Percentiles rank a stretch among this genome's conserved stretches.
phyloP scores from a whole-genome alignment of 768 basidiomycete genomes.

The Pleurotus tuoliensis region DNA sequence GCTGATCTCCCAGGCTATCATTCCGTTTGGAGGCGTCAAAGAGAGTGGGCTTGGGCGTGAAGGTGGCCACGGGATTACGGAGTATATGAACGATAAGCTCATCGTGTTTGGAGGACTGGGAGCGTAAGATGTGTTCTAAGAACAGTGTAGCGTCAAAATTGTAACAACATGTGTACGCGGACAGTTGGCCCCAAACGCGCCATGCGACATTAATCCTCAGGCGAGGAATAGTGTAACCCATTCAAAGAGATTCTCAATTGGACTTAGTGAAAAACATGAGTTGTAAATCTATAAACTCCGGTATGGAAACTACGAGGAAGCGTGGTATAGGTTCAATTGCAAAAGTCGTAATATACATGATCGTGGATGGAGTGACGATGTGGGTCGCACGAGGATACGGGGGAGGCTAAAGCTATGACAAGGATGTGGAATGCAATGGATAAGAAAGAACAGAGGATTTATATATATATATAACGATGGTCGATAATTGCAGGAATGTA shows the following conservation, averaged over 20 bases:
- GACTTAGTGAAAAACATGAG: no score
- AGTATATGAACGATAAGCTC: conserved; percentile 81
- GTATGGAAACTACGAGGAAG: conserved; percentile 6
- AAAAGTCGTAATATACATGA: conserved; percentile 23
- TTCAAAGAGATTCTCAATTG: no score
- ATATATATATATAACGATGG: conserved; percentile 11
- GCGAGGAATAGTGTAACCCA: no score
- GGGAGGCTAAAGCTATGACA: conserved; percentile 9
- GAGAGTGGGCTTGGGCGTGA: conserved; percentile 86
- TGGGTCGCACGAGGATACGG: conserved; percentile 13
- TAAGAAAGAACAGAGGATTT: conserved; percentile 15
- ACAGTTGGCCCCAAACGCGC: no score
- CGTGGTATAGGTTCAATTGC: conserved; percentile 8
- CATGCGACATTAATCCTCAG: no score
- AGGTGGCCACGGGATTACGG: conserved; percentile 86
- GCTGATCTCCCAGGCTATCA: conserved; percentile 69
- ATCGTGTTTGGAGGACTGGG: conserved; percentile 75
- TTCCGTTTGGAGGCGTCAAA: conserved; percentile 90
- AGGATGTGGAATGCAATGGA: conserved; percentile 17
- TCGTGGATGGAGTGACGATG: conserved; percentile 15
- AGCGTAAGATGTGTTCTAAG: neutral
- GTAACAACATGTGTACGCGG: no score
- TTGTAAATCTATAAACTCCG: conserved; percentile 5
- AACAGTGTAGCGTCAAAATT: no score
- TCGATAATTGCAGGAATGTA: conserved; percentile 1